Evolutionary conservation across 768 basidiomycete species (phyloP).

Genomic region (Thelephora ganbajun): DNA sequence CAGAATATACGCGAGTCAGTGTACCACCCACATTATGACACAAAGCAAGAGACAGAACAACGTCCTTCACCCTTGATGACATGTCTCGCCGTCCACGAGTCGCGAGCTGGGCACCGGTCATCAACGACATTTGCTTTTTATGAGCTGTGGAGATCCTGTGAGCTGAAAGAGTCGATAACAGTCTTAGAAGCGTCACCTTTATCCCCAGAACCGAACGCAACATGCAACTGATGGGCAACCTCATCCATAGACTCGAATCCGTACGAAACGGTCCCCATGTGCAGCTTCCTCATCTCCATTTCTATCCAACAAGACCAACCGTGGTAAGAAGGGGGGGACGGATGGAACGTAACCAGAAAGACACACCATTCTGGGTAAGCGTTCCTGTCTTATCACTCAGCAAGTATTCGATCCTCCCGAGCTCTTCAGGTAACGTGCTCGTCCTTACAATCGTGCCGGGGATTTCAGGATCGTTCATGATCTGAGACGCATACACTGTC

Average conservation of each 20-base stretch:
- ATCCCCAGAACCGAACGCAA: constrained; percentile 63
- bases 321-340: not conserved
- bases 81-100: constrained; percentile 85
- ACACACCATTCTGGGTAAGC: constrained; percentile 86
- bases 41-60: constrained; percentile 82
- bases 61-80: constrained; percentile 85
- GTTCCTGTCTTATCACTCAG: constrained; percentile 98
- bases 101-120: constrained; percentile 74
- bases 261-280: constrained; percentile 98
- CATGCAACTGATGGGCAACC: constrained; percentile 79
- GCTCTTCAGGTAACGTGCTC: constrained; percentile 93
- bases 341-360: not conserved
- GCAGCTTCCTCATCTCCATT: constrained; percentile 99
- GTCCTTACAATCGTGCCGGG: constrained; percentile 93
- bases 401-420: constrained; percentile 90
- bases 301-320: constrained; percentile 31
- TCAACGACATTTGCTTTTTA: constrained; percentile 37
- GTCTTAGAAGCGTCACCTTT: constrained; percentile 22
- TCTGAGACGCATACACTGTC: constrained; percentile 91
- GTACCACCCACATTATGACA: constrained; percentile 76
- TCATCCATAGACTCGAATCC: constrained; percentile 99
- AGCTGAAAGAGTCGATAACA: not conserved
- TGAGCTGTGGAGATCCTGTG: constrained; percentile 16
- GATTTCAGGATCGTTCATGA: constrained; percentile 88
- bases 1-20: not conserved